Base-by-base conservation (phyloP, 2,329 filamentous ascomycete genomes). In the Xylaria arbuscula region DNA sequence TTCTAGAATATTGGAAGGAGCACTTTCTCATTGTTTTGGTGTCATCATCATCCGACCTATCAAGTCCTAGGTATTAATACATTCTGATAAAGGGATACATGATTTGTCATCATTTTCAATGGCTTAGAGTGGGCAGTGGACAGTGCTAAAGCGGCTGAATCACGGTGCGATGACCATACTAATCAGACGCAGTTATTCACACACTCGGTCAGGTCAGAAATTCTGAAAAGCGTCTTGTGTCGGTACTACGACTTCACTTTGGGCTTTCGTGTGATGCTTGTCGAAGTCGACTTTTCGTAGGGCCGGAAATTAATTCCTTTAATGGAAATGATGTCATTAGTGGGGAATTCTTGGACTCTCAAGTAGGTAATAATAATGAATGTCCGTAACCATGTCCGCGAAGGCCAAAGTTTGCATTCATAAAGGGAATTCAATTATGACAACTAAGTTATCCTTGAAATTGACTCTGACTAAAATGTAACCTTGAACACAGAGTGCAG, bases 81-180 rank as follows among this genome's bases (percentile, higher is more conserved):
- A 6, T 45, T 17, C 40, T 17, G 3, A 5, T 45, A 54, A 36
- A 17, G 17, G 32, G 51, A 45, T 47, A 19, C 8, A 11, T 13
- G 58, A 62, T 66, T 62, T 62, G 64, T 62, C 64, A 62, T 66
- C 51, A n/a, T 17, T 4, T 36, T 13, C 40, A n/a, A 17, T 17
- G 17, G 7, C n/a, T 7, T 45, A 45, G 15, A 17, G 15, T 19
- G 4, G 28, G 36, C 28, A 54, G 55, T 28, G 22, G 7, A 64
- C 54, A 45, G 62, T 59, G 38, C 22, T 24, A 45, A 45, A 9
- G n/a, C 22, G n/a, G 3, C 3, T 11, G 28, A 28, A 9, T 17
- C 4, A 42, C 54, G 42, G 11, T 57, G 45, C 13, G 11, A 6
- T 3, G 22, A 45, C 13, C 8, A 45, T 45, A n/a, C n/a, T n/a